Percentiles rank a stretch among this genome's conserved stretches.
Evolutionary conservation across 495 filamentous ascomycete species (phyloP).

Genomic region (Articulospora tetracladia): DNA sequence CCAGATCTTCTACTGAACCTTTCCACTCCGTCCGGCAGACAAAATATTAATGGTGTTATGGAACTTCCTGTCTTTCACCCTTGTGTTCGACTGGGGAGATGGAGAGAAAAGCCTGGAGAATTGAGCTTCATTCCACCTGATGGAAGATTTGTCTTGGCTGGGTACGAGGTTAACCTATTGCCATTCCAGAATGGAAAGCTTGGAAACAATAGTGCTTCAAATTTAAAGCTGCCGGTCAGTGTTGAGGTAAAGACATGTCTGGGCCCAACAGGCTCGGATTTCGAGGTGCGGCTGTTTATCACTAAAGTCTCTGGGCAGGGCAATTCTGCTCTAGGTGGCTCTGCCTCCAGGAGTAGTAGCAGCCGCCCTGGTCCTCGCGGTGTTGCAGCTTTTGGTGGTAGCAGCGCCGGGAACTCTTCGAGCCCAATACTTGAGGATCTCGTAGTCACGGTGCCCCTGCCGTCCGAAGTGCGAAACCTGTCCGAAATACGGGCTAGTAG

Average conservation of each 20-base stretch:
- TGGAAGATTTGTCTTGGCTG: slow-evolving; percentile 88
- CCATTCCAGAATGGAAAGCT: slow-evolving; percentile 44
- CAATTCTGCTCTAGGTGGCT: slow-evolving; percentile 22
- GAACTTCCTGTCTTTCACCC: slow-evolving; percentile 96
- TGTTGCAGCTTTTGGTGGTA: slow-evolving; percentile 38
- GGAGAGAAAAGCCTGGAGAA: slow-evolving; percentile 84
- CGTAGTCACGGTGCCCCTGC: slow-evolving; percentile 75
- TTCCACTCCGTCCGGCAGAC: slow-evolving; percentile 69
- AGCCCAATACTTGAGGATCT: slow-evolving; percentile 76
- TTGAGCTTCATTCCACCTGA: slow-evolving; percentile 95
- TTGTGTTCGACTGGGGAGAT: slow-evolving; percentile 80
- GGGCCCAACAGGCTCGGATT: slow-evolving; percentile 71
- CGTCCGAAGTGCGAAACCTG: slow-evolving; percentile 78
- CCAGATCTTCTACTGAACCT: slow-evolving; percentile 84
- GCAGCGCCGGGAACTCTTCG: slow-evolving; percentile 45
- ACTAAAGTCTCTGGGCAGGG: slow-evolving; percentile 56
- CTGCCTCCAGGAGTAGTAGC: slow-evolving; percentile 12
- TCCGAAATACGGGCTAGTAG: slow-evolving; percentile 76
- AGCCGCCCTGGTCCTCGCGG: slow-evolving; percentile 13
- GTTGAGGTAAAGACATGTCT: slow-evolving; percentile 78
- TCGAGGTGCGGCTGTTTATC: slow-evolving; percentile 79
- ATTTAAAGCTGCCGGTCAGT: slow-evolving; percentile 74
- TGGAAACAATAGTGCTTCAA: slow-evolving; percentile 38
- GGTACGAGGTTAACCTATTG: slow-evolving; percentile 91
- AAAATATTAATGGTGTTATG: slow-evolving; percentile 67